phyloP scores from a whole-genome alignment of 2,329 filamentous ascomycete genomes.

The Neoarthrinium moseri region DNA sequence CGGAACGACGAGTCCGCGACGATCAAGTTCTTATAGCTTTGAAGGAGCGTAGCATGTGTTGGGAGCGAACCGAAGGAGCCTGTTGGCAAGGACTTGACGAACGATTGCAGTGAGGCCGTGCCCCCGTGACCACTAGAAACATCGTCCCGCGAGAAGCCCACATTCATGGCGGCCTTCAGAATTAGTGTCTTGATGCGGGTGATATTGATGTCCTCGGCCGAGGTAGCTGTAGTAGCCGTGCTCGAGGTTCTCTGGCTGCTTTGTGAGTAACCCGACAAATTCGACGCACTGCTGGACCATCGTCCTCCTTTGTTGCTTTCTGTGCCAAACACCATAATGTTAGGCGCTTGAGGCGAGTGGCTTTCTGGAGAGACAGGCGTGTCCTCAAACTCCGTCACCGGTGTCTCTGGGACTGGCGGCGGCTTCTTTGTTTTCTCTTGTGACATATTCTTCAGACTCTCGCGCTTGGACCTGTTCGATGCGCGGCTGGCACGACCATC shows the following conservation, averaged over 20 bases:
- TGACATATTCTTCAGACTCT: constrained; percentile 48
- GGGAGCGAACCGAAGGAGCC: constrained; percentile 75
- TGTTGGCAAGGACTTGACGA: constrained; percentile 71
- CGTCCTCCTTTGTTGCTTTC: constrained; percentile 60
- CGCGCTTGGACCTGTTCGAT: constrained; percentile 54
- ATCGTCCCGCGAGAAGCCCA: constrained; percentile 69
- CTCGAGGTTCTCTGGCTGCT: constrained; percentile 64
- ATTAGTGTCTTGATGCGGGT: constrained; percentile 76
- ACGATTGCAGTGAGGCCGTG: constrained; percentile 63
- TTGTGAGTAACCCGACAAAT: constrained; percentile 77
- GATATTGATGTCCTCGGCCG: constrained; percentile 73
- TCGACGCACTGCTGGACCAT: constrained; percentile 82
- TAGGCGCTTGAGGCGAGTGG: constrained; percentile 72
- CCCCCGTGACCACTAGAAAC: constrained; percentile 43
- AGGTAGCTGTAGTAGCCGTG: constrained; percentile 68
- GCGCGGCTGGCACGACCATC: constrained; percentile 47
- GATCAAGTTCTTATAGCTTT: constrained; percentile 79
- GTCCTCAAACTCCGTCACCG: constrained; percentile 93
- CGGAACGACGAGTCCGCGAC: constrained; percentile 69
- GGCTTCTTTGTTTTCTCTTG: constrained; percentile 50
- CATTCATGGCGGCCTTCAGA: constrained; percentile 81
- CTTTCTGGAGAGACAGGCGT: constrained; percentile 80
- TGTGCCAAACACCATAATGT: constrained; percentile 84
- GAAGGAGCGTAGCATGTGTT: constrained; percentile 69
- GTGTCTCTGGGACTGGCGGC: constrained; percentile 73